phyloP scores from a whole-genome alignment of 345 rosid species.

The Geranium brycei region DNA sequence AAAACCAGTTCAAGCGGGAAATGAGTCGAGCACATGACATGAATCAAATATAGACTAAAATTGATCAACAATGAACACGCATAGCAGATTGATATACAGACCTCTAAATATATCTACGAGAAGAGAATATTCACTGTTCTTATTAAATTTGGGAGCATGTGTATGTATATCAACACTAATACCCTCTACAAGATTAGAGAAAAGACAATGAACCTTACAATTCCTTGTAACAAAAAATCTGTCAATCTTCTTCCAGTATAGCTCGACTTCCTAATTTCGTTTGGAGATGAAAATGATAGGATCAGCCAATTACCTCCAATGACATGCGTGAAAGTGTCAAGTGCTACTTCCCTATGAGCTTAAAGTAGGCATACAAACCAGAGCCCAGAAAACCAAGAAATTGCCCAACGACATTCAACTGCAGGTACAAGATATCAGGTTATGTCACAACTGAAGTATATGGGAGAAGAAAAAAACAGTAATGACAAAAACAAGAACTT shows the following conservation, averaged over 20 bases:
- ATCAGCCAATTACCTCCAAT: neutral
- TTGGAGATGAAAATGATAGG: neutral
- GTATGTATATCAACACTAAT: too few species aligned
- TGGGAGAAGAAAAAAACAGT: neutral
- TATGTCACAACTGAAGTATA: conserved; percentile 1
- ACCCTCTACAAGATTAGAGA: too few species aligned
- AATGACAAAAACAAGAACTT: neutral
- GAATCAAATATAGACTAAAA: too few species aligned
- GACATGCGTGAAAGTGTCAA: neutral
- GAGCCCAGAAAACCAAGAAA: conserved; percentile 82
- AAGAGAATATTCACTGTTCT: too few species aligned
- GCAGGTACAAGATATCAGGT: conserved; percentile 15
- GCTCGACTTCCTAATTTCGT: neutral
- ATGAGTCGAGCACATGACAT: too few species aligned
- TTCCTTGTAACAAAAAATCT: neutral
- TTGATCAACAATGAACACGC: too few species aligned
- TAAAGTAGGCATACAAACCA: conserved; percentile 78
- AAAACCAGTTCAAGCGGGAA: too few species aligned
- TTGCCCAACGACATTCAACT: conserved; percentile 88
- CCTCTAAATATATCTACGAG: too few species aligned
- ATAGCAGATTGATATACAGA: too few species aligned
- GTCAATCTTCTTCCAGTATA: neutral
- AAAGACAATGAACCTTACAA: too few species aligned
- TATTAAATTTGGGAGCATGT: too few species aligned
- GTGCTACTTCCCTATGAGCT: conserved; percentile 52